Evolutionary conservation across 345 rosid genomes (phyloP).

Genomic region (Eucalyptus caleyi): DNA sequence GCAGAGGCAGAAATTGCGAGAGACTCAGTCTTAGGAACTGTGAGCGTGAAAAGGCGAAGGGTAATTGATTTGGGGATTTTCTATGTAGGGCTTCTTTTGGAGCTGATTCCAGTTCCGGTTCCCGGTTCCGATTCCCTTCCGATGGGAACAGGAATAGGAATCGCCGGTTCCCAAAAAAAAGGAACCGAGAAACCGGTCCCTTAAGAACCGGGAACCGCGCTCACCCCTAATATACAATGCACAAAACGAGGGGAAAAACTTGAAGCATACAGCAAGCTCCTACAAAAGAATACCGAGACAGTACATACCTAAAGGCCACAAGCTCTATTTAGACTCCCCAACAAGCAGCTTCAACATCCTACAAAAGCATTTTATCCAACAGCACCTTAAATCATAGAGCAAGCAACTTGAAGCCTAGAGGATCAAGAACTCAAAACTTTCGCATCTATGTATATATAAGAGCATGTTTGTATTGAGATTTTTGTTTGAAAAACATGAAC

Average conservation of each 20-base stretch:
- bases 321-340: neutral
- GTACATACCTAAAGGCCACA: neutral
- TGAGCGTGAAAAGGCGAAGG: too few species aligned
- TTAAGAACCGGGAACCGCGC: too few species aligned
- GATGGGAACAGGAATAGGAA: too few species aligned
- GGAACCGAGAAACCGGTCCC: too few species aligned
- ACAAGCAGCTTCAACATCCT: neutral
- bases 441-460: neutral
- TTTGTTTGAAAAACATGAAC: neutral
- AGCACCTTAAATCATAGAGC: neutral
- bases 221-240: neutral
- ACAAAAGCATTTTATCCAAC: neutral
- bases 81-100: too few species aligned
- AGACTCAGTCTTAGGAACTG: too few species aligned
- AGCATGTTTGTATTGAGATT: neutral
- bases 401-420: neutral
- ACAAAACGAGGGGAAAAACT: neutral
- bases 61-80: too few species aligned
- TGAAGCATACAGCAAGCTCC: neutral
- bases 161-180: too few species aligned
- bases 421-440: neutral
- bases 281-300: neutral
- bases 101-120: too few species aligned
- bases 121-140: too few species aligned
- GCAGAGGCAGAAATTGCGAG: too few species aligned